Percentiles rank a stretch among this genome's conserved stretches.
Evolutionary conservation across 805 yeast species (phyloP).

Genomic region (Cyberlindnera galapagoensis): DNA sequence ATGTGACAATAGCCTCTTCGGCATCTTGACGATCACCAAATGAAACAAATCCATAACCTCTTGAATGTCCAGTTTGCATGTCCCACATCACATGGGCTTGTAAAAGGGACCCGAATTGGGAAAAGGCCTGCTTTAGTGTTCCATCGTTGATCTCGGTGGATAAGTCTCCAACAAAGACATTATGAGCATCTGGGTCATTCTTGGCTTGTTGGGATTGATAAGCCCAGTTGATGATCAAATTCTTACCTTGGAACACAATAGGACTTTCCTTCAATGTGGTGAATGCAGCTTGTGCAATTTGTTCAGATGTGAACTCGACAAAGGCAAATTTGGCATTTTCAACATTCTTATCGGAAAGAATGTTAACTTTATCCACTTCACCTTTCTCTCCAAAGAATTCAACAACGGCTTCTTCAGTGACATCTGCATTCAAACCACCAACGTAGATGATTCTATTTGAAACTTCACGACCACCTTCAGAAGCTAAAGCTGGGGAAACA

Average conservation of each 20-base stretch:
- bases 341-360: constrained; percentile 69
- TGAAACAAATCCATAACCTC: constrained; percentile 89
- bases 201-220: constrained; percentile 70
- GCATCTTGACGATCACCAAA: constrained; percentile 65
- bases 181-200: constrained; percentile 46
- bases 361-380: constrained; percentile 55
- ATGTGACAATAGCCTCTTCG: constrained; percentile 59
- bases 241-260: constrained; percentile 39
- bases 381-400: constrained; percentile 61
- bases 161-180: constrained; percentile 82
- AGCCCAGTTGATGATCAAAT: constrained; percentile 72
- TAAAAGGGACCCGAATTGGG: constrained; percentile 48
- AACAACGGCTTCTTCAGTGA: constrained; percentile 55
- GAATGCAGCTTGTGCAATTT: constrained; percentile 57
- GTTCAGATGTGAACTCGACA: constrained; percentile 59
- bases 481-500: constrained; percentile 58
- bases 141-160: constrained; percentile 81
- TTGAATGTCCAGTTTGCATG: constrained; percentile 85
- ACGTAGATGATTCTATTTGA: constrained; percentile 71
- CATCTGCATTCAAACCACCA: constrained; percentile 61
- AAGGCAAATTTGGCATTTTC: constrained; percentile 78
- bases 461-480: constrained; percentile 76
- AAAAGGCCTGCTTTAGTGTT: constrained; percentile 49
- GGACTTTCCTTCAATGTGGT: constrained; percentile 33
- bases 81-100: constrained; percentile 98